A percentile compares a stretch with the other conserved stretches of the same genome.
phyloP scores from a whole-genome alignment of 2,329 filamentous ascomycete species.

The Aspergillus piperis region DNA sequence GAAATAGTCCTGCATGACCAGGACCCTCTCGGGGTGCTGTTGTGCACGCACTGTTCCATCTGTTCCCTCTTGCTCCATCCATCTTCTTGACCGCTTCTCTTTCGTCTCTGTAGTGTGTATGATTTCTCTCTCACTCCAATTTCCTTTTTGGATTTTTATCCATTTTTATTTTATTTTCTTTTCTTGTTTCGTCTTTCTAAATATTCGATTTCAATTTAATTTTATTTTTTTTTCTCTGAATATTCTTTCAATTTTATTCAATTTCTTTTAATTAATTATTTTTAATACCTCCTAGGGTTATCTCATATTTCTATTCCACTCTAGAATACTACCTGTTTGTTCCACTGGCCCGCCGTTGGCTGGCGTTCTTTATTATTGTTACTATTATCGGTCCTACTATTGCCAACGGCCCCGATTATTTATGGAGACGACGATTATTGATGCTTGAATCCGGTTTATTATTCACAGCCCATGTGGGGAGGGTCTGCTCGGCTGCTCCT shows the following conservation, averaged over 20 bases:
- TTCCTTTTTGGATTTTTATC: not conserved
- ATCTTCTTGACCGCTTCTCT: conserved; percentile 18
- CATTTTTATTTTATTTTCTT: not conserved
- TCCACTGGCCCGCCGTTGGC: conserved; percentile 13
- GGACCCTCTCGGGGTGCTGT: not conserved
- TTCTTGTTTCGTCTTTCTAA: too few relatives aligned
- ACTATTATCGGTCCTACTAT: conserved; percentile 9
- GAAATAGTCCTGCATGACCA: not conserved
- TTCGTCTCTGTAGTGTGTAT: too few relatives aligned
- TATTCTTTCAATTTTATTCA: not conserved
- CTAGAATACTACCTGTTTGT: conserved; percentile 8
- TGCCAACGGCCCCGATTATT: conserved; percentile 4
- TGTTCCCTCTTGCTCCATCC: not conserved
- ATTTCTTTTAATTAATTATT: not conserved
- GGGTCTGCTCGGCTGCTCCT: too few relatives aligned
- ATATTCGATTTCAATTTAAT: too few relatives aligned
- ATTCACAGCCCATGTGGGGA: conserved; percentile 3
- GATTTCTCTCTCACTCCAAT: conserved; percentile 5
- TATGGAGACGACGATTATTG: not conserved
- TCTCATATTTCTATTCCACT: not conserved
- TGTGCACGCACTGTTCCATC: not conserved
- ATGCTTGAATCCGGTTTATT: not conserved
- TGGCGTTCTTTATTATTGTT: conserved; percentile 4
- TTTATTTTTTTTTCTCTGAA: not conserved
- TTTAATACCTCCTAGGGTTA: not conserved